Evolutionary conservation across 1,139 yeast species (phyloP), one percentile per base, ranked within the genome.

Genomic region (Suhomyces atakaporum): DNA sequence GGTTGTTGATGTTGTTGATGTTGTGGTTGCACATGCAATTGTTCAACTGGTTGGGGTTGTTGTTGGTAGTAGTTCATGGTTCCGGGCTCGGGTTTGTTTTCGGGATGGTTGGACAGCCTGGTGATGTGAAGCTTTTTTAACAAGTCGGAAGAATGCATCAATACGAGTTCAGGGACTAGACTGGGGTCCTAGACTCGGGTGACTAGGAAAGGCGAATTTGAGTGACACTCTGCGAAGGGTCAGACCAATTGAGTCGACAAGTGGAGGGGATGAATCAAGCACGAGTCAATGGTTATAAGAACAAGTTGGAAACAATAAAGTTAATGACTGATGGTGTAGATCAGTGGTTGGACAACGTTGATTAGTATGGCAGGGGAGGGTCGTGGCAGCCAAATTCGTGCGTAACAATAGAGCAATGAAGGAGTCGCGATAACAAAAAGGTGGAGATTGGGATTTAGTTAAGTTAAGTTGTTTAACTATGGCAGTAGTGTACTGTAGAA

Each of bases 81-180:
- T 13, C 13, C 19, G 8, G 30, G 12, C n/a, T 14, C 24, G 9
- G 33, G 16, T 24, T 26, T 21, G 29, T 25, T 20, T 16, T 35
- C 34, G 30, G 31, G 22, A 31, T 39, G 39, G 28, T 49, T 46
- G 38, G 42, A 34, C 45, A 39, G 49, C 41, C 51, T 49, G 26
- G 55, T 42, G 29, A 56, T 49, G 33, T 56, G 60, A 35, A 56
- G 60, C 44, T 54, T 56, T 37, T 49, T 53, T 35, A 56, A 49
- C 26, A 56, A 36, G 32, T 44, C 49, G 40, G 56, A 52, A 5
- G 58, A 42, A 39, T 53, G 53, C 58, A 54, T 55, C 38, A 35
- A 43, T 28, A 35, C 15, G 18, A n/a, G 28, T 7, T 19, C 21
- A 19, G 13, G 26, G 19, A 11, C 22, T 12, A 26, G 26, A 9